phyloP scores from a whole-genome alignment of 345 rosid species.

The Brassica rapa region DNA sequence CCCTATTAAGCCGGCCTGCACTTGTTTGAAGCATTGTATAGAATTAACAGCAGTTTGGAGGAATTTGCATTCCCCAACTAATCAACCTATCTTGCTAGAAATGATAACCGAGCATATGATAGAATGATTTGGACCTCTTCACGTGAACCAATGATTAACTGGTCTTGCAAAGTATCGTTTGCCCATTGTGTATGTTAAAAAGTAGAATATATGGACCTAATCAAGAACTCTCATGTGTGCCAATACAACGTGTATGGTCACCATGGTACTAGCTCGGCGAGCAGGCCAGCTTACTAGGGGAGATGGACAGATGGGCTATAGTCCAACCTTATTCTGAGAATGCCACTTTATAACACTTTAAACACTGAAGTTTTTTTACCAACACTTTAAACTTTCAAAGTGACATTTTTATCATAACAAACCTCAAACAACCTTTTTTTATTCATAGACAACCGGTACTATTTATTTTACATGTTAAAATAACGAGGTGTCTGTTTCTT shows the following conservation, averaged over 20 bases:
- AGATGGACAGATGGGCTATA: not conserved
- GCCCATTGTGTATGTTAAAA: not conserved
- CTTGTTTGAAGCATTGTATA: conserved; percentile 1
- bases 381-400: no score
- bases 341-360: no score
- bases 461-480: no score
- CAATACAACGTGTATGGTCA: not conserved
- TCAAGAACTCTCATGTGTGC: not conserved
- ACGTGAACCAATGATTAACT: not conserved
- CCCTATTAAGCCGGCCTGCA: not conserved
- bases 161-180: not conserved
- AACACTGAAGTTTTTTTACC: no score
- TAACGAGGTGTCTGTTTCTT: no score
- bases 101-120: not conserved
- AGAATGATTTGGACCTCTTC: not conserved
- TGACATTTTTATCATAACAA: no score
- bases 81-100: not conserved
- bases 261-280: not conserved
- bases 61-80: not conserved
- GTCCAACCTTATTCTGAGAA: not conserved
- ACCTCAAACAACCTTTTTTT: no score
- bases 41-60: not conserved
- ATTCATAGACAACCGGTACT: no score
- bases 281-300: not conserved
- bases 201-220: not conserved